phyloP scores from a whole-genome alignment of 129 eudicot species.

The Logfia minima region DNA sequence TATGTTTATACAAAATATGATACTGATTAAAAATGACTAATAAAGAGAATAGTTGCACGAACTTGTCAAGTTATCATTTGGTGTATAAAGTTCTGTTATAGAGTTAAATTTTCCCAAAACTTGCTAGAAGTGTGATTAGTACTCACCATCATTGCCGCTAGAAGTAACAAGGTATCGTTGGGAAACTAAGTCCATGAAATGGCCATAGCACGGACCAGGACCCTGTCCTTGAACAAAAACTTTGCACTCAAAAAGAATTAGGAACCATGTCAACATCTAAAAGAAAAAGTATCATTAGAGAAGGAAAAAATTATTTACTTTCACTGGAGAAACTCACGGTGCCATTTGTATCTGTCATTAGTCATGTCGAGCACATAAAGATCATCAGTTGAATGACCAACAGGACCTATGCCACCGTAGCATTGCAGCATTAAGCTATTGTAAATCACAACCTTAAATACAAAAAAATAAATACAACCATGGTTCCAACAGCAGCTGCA shows the following conservation, averaged over 20 bases:
- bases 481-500: constrained; percentile 91
- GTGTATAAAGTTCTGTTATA: background rate
- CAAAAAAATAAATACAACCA: background rate
- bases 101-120: background rate
- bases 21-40: background rate
- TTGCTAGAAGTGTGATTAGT: constrained; percentile 1
- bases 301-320: background rate
- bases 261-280: constrained; percentile 18
- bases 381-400: constrained; percentile 97
- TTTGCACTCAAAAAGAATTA: constrained; percentile 38
- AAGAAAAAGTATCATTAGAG: background rate
- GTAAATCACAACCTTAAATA: constrained; percentile 13
- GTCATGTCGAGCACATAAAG: constrained; percentile 87
- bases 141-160: constrained; percentile 95
- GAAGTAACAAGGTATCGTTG: constrained; percentile 88
- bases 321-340: constrained; percentile 42
- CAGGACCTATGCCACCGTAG: constrained; percentile 98
- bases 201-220: constrained; percentile 96
- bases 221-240: constrained; percentile 96
- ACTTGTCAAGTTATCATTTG: background rate
- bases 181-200: constrained; percentile 90
- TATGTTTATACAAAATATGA: constrained; percentile 12
- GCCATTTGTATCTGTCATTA: constrained; percentile 95
- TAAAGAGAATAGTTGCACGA: constrained; percentile 13
- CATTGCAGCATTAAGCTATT: constrained; percentile 37